Percentiles rank a stretch among this genome's conserved stretches.
These are phyloP conservation scores for Xylaria acuta DNA, from an alignment of 495 filamentous ascomycete genomes.

Conservation along the genomic window DNA sequence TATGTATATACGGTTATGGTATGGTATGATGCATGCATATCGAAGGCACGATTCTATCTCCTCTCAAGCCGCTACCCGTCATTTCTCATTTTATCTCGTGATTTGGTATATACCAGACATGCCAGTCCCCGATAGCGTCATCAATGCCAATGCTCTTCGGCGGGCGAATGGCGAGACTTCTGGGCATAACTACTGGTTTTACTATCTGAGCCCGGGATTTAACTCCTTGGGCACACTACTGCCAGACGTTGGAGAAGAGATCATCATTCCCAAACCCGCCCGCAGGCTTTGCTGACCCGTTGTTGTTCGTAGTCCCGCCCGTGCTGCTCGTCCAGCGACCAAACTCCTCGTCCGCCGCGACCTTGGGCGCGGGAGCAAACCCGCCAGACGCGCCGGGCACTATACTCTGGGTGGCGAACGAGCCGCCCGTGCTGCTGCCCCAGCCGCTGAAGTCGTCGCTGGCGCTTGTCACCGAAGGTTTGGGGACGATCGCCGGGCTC, in stretches of 20 bases:
- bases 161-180: not conserved
- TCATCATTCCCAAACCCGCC: constrained; percentile 76
- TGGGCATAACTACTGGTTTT: not conserved
- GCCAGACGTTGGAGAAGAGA: constrained; percentile 94
- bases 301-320: constrained; percentile 47
- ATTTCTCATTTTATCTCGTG: constrained; percentile 10
- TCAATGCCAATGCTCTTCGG: not conserved
- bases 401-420: constrained; percentile 59
- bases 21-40: constrained; percentile 3
- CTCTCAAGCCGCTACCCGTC: constrained; percentile 1
- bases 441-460: constrained; percentile 75
- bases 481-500: constrained; percentile 34
- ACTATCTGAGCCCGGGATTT: not conserved
- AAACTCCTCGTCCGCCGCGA: constrained; percentile 88
- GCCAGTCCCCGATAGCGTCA: not conserved
- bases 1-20: not conserved
- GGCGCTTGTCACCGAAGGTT: constrained; percentile 8
- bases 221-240: constrained; percentile 50
- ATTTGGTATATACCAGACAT: constrained; percentile 1
- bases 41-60: not conserved
- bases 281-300: constrained; percentile 43
- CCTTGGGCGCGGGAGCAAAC: constrained; percentile 63
- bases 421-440: constrained; percentile 68
- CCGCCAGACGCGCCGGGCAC: constrained; percentile 58
- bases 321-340: constrained; percentile 84